Percentiles rank a stretch among this genome's conserved stretches.
Conservation (phyloP, 2,329 filamentous ascomycete species). For the Ophidiomyces ophidiicola region DNA sequence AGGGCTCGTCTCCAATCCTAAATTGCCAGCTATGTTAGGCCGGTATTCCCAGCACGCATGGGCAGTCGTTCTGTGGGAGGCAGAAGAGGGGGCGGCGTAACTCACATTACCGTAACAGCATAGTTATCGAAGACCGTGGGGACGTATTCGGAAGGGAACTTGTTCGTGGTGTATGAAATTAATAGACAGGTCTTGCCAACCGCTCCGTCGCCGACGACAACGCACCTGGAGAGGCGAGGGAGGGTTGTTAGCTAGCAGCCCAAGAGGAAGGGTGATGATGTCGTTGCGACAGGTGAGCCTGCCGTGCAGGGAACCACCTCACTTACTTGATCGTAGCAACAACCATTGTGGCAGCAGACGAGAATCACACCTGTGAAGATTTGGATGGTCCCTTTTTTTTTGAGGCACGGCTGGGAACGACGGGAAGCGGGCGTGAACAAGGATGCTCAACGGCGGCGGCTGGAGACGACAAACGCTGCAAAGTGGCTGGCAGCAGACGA, state of each 20-base stretch:
- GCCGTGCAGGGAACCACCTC: background rate
- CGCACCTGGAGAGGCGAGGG: slow-evolving; percentile 53
- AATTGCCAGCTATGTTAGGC: background rate
- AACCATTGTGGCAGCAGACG: slow-evolving; percentile 37
- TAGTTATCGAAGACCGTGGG: slow-evolving; percentile 99
- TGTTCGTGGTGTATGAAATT: slow-evolving; percentile 99
- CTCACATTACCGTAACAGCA: slow-evolving; percentile 98
- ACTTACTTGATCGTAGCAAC: slow-evolving; percentile 54
- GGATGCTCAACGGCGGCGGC: slow-evolving; percentile 10
- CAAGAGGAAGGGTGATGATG: background rate
- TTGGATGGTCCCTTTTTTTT: slow-evolving; percentile 2
- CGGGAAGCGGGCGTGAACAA: slow-evolving; percentile 10
- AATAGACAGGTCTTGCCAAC: slow-evolving; percentile 98
- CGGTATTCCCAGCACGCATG: too few species aligned
- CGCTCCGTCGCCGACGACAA: slow-evolving; percentile 97
- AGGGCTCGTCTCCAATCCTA: slow-evolving; percentile 98
- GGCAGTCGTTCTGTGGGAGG: too few species aligned
- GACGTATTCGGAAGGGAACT: slow-evolving; percentile 99
- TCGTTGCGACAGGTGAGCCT: background rate
- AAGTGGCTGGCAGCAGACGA: background rate
- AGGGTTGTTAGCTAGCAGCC: background rate
- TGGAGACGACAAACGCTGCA: slow-evolving; percentile 2
- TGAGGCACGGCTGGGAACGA: slow-evolving; percentile 1
- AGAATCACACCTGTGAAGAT: slow-evolving; percentile 2
- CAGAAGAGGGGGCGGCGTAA: slow-evolving; percentile 23